A percentile compares a stretch with the other conserved stretches of the same genome.
Evolutionary conservation across 768 basidiomycete genomes (phyloP).

Genomic region (Amanita phalloides): DNA sequence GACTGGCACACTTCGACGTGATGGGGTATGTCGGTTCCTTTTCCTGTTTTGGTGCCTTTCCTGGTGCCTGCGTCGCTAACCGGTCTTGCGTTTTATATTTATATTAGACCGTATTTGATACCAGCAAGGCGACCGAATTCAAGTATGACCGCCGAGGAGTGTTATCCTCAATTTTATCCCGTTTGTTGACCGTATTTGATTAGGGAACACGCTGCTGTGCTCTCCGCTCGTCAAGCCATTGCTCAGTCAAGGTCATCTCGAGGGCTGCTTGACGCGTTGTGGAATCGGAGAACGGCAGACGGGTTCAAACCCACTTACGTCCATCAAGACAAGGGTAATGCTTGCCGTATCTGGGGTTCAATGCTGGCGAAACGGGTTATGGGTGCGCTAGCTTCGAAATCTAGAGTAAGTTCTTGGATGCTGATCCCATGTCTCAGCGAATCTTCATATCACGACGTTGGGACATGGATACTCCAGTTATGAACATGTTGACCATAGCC

Average conservation of each 20-base stretch:
- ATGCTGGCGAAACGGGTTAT: slow-evolving; percentile 84
- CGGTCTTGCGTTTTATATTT: neutral
- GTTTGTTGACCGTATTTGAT: neutral
- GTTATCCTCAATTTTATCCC: neutral
- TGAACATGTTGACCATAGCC: slow-evolving; percentile 77
- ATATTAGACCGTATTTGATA: slow-evolving; percentile 62
- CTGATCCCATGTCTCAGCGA: slow-evolving; percentile 33
- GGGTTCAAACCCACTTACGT: slow-evolving; percentile 66
- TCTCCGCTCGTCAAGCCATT: slow-evolving; percentile 62
- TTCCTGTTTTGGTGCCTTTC: no score
- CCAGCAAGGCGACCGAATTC: slow-evolving; percentile 68
- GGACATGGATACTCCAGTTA: slow-evolving; percentile 90
- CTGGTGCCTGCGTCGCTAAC: neutral
- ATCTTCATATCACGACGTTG: slow-evolving; percentile 88
- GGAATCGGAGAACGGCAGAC: slow-evolving; percentile 28
- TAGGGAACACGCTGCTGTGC: slow-evolving; percentile 52
- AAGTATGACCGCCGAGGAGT: slow-evolving; percentile 27
- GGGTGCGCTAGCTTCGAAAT: slow-evolving; percentile 27
- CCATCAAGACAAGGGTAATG: slow-evolving; percentile 53
- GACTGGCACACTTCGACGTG: slow-evolving; percentile 66
- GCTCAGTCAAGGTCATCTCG: slow-evolving; percentile 67
- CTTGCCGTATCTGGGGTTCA: slow-evolving; percentile 82
- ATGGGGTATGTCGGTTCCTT: slow-evolving; percentile 44
- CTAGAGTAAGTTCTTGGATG: neutral
- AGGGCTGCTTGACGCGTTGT: slow-evolving; percentile 54